Evolutionary conservation across 495 filamentous ascomycete genomes (phyloP).

Genomic region (Trichoderma orchidacearum): DNA sequence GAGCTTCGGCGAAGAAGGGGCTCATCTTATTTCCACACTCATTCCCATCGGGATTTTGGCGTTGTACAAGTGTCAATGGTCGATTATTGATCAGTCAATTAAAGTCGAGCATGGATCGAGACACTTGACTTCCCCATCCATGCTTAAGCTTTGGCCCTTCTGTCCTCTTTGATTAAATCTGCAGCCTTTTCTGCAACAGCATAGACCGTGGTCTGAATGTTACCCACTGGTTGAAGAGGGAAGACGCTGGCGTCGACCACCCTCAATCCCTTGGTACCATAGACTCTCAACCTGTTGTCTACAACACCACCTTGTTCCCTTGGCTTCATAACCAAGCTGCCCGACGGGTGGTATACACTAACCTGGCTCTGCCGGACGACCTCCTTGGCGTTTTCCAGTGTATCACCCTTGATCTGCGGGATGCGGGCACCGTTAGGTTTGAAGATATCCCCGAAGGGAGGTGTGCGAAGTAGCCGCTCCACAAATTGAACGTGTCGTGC

Average conservation of each 20-base stretch:
- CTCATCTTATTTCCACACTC: no score
- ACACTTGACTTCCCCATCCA: background rate
- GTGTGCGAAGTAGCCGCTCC: background rate
- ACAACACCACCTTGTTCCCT: conserved; percentile 21
- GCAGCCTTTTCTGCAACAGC: conserved; percentile 36
- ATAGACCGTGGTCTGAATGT: conserved; percentile 31
- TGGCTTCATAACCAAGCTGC: background rate
- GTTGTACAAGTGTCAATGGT: no score
- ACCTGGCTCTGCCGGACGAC: background rate
- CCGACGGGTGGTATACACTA: background rate
- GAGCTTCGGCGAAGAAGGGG: no score
- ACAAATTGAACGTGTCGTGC: conserved; percentile 13
- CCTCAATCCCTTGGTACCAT: conserved; percentile 28
- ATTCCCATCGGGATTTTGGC: no score
- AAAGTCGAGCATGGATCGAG: no score
- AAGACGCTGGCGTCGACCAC: conserved; percentile 35
- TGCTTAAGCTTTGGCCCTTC: background rate
- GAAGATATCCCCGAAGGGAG: background rate
- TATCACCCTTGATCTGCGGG: conserved; percentile 2
- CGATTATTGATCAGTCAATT: no score
- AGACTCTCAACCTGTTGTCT: conserved; percentile 26
- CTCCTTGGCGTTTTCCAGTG: background rate
- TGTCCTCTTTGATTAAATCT: conserved; percentile 16
- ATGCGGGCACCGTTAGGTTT: conserved; percentile 1
- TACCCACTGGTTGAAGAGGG: conserved; percentile 22